These are phyloP conservation scores for Neotropicomus parvogracilis DNA, from an alignment of 1,284 basidiomycete species.

Conservation along the genomic window DNA sequence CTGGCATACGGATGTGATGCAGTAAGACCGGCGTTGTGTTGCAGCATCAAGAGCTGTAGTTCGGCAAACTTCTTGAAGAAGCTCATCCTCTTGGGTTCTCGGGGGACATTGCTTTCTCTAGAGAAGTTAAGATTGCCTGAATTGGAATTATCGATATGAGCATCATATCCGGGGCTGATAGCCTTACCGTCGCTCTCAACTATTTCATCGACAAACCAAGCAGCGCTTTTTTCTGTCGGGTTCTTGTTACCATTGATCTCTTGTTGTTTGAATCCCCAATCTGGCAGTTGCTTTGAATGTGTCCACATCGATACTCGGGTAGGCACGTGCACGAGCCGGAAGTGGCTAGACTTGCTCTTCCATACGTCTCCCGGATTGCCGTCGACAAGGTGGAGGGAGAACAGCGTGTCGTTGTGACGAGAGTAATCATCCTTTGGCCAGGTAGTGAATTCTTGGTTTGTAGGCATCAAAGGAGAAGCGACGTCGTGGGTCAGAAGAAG, in stretches of 20 bases:
- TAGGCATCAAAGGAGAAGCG: conserved; percentile 94
- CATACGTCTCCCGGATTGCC: conserved; percentile 74
- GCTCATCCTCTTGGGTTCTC: conserved; percentile 76
- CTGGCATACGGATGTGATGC: conserved; percentile 95
- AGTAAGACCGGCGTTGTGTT: conserved; percentile 95
- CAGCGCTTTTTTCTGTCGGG: conserved; percentile 73
- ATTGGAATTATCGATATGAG: neutral
- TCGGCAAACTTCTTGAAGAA: conserved; percentile 96
- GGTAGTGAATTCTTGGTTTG: conserved; percentile 98
- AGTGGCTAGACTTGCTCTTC: conserved; percentile 91
- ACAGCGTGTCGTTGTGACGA: conserved; percentile 84
- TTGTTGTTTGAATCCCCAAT: conserved; percentile 96
- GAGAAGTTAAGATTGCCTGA: conserved; percentile 17
- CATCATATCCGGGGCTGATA: neutral
- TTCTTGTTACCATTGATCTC: conserved; percentile 99
- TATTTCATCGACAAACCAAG: conserved; percentile 89
- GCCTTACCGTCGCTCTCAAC: conserved; percentile 65
- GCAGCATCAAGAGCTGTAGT: conserved; percentile 92
- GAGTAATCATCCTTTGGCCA: conserved; percentile 70
- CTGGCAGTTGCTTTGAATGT: conserved; percentile 79
- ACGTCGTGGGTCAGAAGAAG: conserved; percentile 94
- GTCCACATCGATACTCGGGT: conserved; percentile 97
- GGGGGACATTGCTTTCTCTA: conserved; percentile 39
- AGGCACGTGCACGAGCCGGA: conserved; percentile 83
- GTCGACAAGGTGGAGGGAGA: conserved; percentile 72